A percentile compares a stretch with the other conserved stretches of the same genome.
Evolutionary conservation across 1,139 yeast genomes (phyloP).

Genomic region (Citeromyces hawaiiensis): DNA sequence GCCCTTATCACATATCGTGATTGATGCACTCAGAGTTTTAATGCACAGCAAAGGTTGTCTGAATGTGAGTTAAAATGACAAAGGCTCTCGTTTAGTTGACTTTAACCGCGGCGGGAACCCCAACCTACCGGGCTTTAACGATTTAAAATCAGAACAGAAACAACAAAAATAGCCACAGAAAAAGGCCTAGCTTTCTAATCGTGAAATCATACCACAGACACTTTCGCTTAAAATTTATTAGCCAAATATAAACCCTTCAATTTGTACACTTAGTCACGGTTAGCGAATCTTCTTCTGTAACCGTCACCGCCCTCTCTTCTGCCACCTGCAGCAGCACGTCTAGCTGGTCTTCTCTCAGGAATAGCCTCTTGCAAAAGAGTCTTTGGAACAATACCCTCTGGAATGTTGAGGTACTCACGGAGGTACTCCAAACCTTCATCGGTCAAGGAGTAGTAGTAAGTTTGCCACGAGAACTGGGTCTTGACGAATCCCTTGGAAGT

Average conservation of each 20-base stretch:
- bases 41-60: too few species aligned
- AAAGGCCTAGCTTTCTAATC: too few species aligned
- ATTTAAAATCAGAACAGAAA: too few species aligned
- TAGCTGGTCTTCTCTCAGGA: slow-evolving; percentile 48
- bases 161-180: too few species aligned
- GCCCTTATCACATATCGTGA: too few species aligned
- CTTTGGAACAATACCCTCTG: slow-evolving; percentile 97
- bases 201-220: too few species aligned
- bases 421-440: slow-evolving; percentile 99
- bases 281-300: slow-evolving; percentile 25
- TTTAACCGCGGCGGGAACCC: too few species aligned
- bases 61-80: too few species aligned
- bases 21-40: too few species aligned
- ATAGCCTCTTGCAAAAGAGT: slow-evolving; percentile 94
- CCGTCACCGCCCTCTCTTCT: slow-evolving; percentile 21
- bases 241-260: slow-evolving; percentile 4
- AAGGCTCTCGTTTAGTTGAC: too few species aligned
- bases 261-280: slow-evolving; percentile 13
- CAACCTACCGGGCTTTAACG: too few species aligned
- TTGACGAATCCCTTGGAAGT: slow-evolving; percentile 98
- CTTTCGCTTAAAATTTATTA: too few species aligned
- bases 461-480: slow-evolving; percentile 99
- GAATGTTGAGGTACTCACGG: slow-evolving; percentile 96
- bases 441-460: slow-evolving; percentile 99
- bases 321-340: slow-evolving; percentile 21